These are phyloP conservation scores for Fraxinus americana DNA, from an alignment of 257 asterid genomes.

Conservation along the genomic window DNA sequence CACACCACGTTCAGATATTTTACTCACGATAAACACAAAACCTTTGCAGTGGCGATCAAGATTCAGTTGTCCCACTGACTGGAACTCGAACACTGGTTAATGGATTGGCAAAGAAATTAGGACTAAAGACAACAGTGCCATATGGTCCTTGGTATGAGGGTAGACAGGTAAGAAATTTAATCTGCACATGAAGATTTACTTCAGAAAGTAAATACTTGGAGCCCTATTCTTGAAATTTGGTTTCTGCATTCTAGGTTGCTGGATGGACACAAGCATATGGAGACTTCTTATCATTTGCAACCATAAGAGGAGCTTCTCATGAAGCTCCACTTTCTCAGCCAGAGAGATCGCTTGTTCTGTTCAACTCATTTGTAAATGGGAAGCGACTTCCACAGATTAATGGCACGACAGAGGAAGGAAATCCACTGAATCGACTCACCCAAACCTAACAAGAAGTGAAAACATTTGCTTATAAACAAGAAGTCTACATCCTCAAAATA, in stretches of 20 bases:
- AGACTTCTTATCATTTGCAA: constrained; percentile 60
- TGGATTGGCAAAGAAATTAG: constrained; percentile 55
- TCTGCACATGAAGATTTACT: neutral
- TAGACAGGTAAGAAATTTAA: constrained; percentile 29
- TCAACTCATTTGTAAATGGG: constrained; percentile 62
- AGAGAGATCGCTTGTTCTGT: constrained; percentile 65
- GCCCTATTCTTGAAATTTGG: neutral
- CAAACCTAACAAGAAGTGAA: neutral
- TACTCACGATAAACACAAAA: constrained; percentile 2
- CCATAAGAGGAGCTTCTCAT: constrained; percentile 87
- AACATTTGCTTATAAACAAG: neutral
- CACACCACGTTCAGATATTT: neutral
- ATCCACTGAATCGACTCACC: constrained; percentile 22
- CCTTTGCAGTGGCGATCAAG: constrained; percentile 78
- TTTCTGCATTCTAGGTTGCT: constrained; percentile 47
- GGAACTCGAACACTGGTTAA: constrained; percentile 62
- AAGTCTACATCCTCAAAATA: too few relatives aligned
- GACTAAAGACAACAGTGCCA: constrained; percentile 48
- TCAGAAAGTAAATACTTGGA: too few relatives aligned
- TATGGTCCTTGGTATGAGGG: constrained; percentile 68
- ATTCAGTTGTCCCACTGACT: constrained; percentile 72
- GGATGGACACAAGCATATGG: constrained; percentile 82
- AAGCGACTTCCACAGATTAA: constrained; percentile 46
- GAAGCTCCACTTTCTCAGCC: constrained; percentile 91
- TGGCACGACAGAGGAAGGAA: neutral